These are phyloP conservation scores for Pseudozyma flocculosa DNA, from an alignment of 1,284 basidiomycete species.

Conservation along the genomic window DNA sequence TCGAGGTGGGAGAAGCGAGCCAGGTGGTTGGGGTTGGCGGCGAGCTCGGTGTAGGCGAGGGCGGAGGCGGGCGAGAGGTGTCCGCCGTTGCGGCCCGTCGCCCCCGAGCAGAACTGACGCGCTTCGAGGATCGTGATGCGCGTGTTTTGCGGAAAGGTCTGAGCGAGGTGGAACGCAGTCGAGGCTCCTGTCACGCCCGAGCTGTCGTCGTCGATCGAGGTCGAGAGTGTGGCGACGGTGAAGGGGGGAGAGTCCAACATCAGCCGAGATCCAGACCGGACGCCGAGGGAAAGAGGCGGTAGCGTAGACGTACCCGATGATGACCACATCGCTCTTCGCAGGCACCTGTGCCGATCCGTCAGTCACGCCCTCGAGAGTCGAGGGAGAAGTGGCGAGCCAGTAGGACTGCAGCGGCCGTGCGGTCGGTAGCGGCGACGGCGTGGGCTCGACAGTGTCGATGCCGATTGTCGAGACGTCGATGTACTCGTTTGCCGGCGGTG, in stretches of 20 bases:
- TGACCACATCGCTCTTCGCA: conserved; percentile 12
- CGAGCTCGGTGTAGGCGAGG: conserved; percentile 28
- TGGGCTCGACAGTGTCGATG: conserved; percentile 6
- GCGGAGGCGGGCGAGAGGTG: conserved; percentile 43
- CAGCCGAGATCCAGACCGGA: neutral
- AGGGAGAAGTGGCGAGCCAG: conserved; percentile 25
- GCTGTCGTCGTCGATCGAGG: neutral
- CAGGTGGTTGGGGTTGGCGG: conserved; percentile 26
- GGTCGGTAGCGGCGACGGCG: conserved; percentile 14
- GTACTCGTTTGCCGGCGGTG: no score
- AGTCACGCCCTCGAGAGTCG: neutral
- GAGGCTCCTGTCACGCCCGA: conserved; percentile 39
- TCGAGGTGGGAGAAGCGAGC: conserved; percentile 5
- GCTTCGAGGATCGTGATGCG: conserved; percentile 33
- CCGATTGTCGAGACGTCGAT: conserved; percentile 20
- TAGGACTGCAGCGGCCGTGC: conserved; percentile 22
- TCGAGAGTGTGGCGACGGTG: no score
- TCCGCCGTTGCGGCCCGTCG: conserved; percentile 45
- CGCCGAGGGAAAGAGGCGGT: neutral
- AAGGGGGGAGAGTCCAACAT: neutral
- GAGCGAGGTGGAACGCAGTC: conserved; percentile 30
- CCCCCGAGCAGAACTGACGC: conserved; percentile 37
- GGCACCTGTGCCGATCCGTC: neutral
- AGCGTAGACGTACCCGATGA: conserved; percentile 28
- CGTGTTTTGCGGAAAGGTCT: conserved; percentile 2